Base-by-base conservation (phyloP, 441 rosid species). In the Manihot esculenta region DNA sequence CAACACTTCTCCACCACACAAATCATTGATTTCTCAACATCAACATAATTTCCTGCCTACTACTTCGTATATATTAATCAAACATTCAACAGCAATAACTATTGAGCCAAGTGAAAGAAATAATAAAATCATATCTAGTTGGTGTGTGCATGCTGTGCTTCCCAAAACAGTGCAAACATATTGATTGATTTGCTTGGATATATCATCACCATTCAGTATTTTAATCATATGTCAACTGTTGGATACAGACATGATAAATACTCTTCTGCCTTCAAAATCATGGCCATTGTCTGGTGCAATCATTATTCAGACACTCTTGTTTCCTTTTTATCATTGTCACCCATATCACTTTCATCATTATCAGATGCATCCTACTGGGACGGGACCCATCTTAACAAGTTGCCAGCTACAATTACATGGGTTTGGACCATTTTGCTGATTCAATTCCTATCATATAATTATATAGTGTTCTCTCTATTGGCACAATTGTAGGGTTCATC, bases 11-110 rank as follows among this genome's bases (percentile, higher is more conserved):
- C n/a, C n/a, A n/a, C n/a, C n/a, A n/a, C n/a, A 7, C 65, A 49
- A 62, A 62, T 62, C 49, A 62, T 62, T 62, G 65, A 62, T 62
- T 42, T 62, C 65, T 62, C 50, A 41, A 35, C 3, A 21, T 42
- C 21, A n/a, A n/a, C n/a, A n/a, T n/a, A n/a, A n/a, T n/a, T n/a
- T n/a, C n/a, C n/a, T n/a, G n/a, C n/a, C n/a, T n/a, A n/a, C n/a
- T n/a, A n/a, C n/a, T n/a, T n/a, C n/a, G n/a, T n/a, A 30, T 30
- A 30, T 30, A 30, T 30, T 30, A 30, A 30, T 30, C 33, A 30
- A 30, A 1, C 1, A 30, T 30, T 4, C 24, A 12, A 3, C n/a
- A 14, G 13, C 50, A 47, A 14, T 1, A 47, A 11, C 5, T 47
- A 3, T 47, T 47, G 15, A 47, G 17, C 50, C 12, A 47, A 47